These are phyloP conservation scores for Diaporthe humulicola DNA, from an alignment of 2,329 filamentous ascomycete genomes.

Conservation along the genomic window DNA sequence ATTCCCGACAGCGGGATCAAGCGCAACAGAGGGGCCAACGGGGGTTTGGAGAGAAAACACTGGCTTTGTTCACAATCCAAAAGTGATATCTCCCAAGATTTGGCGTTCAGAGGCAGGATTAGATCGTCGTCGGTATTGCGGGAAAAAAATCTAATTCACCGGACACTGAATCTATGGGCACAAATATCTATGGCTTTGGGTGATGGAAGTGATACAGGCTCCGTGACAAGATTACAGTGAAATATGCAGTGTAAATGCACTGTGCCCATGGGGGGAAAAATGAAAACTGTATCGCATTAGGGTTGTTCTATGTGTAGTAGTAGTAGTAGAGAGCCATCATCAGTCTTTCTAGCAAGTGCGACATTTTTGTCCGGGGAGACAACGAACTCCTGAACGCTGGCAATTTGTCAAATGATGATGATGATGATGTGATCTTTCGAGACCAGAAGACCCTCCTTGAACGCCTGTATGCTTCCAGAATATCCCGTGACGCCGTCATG, in stretches of 20 bases:
- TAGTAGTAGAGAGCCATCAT: conserved; percentile 38
- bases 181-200: background rate
- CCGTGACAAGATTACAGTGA: background rate
- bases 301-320: conserved; percentile 37
- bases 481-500: conserved; percentile 40
- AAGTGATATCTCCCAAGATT: conserved; percentile 36
- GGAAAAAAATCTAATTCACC: conserved; percentile 37
- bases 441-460: conserved; percentile 41
- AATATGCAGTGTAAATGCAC: background rate
- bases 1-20: conserved; percentile 2
- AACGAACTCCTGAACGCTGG: conserved; percentile 36
- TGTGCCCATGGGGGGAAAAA: background rate
- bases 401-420: conserved; percentile 32
- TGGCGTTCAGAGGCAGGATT: conserved; percentile 38
- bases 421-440: conserved; percentile 27
- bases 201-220: background rate
- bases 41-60: conserved; percentile 23
- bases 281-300: conserved; percentile 38
- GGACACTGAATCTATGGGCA: conserved; percentile 33
- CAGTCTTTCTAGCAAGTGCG: conserved; percentile 39
- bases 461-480: conserved; percentile 54
- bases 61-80: conserved; percentile 33
- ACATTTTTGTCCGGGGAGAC: conserved; percentile 28
- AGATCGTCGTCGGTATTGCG: conserved; percentile 35
- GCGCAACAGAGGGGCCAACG: background rate